These are phyloP conservation scores for Calvatia gigantea DNA, from an alignment of 768 basidiomycete species.

Conservation along the genomic window DNA sequence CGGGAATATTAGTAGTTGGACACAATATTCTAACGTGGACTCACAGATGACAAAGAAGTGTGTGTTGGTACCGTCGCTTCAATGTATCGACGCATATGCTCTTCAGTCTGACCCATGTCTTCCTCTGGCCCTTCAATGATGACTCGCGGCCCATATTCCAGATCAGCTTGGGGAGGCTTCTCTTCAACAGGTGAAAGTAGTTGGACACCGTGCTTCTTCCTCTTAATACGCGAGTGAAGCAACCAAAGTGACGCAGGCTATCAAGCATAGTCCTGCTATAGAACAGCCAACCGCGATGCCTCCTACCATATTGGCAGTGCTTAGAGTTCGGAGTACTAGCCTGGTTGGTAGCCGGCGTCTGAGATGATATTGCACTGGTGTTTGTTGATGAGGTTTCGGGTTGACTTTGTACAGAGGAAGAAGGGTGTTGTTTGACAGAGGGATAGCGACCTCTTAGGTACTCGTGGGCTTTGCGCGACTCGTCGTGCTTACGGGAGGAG, in stretches of 20 bases:
- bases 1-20: background rate
- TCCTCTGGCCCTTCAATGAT: background rate
- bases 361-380: background rate
- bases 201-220: background rate
- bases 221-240: background rate
- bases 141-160: background rate
- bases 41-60: background rate
- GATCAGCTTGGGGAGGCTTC: background rate
- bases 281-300: background rate
- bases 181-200: background rate
- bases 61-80: background rate
- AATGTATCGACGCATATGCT: background rate
- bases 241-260: background rate
- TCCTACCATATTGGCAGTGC: background rate
- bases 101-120: background rate
- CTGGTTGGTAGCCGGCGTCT: background rate
- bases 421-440: background rate
- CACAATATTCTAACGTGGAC: background rate
- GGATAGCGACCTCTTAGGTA: background rate
- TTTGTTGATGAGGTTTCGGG: background rate
- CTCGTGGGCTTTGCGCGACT: background rate
- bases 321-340: background rate
- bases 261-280: background rate
- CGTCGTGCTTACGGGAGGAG: background rate
- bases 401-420: background rate